phyloP scores from a whole-genome alignment of 1,284 basidiomycete species.

The Cryptococcus amylolentus region DNA sequence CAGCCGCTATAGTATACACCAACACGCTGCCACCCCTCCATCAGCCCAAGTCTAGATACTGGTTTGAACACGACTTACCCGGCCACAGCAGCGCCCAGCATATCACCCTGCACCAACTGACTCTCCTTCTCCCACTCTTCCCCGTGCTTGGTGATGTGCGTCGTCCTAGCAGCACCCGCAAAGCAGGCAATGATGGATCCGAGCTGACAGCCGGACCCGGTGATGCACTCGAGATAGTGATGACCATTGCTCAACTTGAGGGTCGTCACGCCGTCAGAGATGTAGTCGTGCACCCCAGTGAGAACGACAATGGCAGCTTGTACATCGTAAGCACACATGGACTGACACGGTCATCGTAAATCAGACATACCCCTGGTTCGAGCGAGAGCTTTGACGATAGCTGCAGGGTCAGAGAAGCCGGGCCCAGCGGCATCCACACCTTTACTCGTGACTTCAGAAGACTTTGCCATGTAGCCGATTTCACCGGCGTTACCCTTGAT shows the following conservation, averaged over 20 bases:
- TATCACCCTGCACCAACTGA: slow-evolving; percentile 63
- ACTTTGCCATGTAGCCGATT: slow-evolving; percentile 71
- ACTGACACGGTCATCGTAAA: background rate
- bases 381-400: slow-evolving; percentile 69
- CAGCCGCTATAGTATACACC: slow-evolving; percentile 76
- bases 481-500: slow-evolving; percentile 97
- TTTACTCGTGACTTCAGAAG: slow-evolving; percentile 70
- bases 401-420: slow-evolving; percentile 70
- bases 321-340: background rate
- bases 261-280: slow-evolving; percentile 74
- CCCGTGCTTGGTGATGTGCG: slow-evolving; percentile 14
- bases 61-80: slow-evolving; percentile 57
- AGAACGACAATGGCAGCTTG: slow-evolving; percentile 78
- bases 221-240: slow-evolving; percentile 49
- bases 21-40: slow-evolving; percentile 59
- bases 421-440: slow-evolving; percentile 83
- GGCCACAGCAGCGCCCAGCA: slow-evolving; percentile 68
- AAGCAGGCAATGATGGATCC: slow-evolving; percentile 57
- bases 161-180: slow-evolving; percentile 64
- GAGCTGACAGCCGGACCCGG: slow-evolving; percentile 61
- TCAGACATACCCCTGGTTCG: slow-evolving; percentile 64
- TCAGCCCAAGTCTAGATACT: background rate
- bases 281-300: slow-evolving; percentile 78
- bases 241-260: slow-evolving; percentile 74
- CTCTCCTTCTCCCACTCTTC: slow-evolving; percentile 24